phyloP scores from a whole-genome alignment of 352 stramenopile genomes.

The Phytophthora cactorum region DNA sequence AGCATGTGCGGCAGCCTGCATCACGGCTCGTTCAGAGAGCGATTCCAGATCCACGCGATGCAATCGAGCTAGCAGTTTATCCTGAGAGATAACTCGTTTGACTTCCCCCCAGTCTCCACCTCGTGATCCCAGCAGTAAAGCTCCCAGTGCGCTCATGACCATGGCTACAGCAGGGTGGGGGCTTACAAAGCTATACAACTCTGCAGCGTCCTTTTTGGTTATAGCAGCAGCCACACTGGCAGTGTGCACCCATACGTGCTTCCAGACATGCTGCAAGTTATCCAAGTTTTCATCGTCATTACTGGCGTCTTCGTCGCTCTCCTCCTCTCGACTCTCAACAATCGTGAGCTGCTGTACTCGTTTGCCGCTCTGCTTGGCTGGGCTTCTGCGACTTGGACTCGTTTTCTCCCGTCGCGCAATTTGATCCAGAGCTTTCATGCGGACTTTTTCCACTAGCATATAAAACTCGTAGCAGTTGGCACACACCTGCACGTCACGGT shows the following conservation, averaged over 20 bases:
- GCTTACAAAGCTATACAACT: slow-evolving; percentile 83
- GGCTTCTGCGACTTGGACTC: slow-evolving; percentile 20
- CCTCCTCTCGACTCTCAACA: slow-evolving; percentile 27
- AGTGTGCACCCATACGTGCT: slow-evolving; percentile 46
- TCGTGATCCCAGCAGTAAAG: slow-evolving; percentile 55
- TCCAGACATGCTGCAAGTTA: slow-evolving; percentile 38
- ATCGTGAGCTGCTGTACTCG: slow-evolving; percentile 24
- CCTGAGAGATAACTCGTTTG: slow-evolving; percentile 67
- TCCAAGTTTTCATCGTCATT: slow-evolving; percentile 6
- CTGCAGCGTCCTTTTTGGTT: slow-evolving; percentile 74
- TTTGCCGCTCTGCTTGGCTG: slow-evolving; percentile 13
- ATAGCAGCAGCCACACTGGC: slow-evolving; percentile 32
- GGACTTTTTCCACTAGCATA: slow-evolving; percentile 74
- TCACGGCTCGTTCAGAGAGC: slow-evolving; percentile 39
- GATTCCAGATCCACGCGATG: slow-evolving; percentile 50
- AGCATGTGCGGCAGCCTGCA: slow-evolving; percentile 54
- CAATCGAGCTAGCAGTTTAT: slow-evolving; percentile 65
- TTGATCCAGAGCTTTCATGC: slow-evolving; percentile 67
- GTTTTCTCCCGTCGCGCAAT: slow-evolving; percentile 35
- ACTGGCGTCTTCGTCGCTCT: slow-evolving; percentile 18
- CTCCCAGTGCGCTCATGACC: slow-evolving; percentile 66
- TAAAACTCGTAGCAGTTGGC: slow-evolving; percentile 84
- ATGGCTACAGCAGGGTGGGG: slow-evolving; percentile 81
- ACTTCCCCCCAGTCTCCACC: slow-evolving; percentile 47
- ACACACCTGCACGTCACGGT: slow-evolving; percentile 83